A percentile compares a stretch with the other conserved stretches of the same genome.
Evolutionary conservation across 805 yeast genomes (phyloP).

Genomic region (Komagataella kurtzmanii): DNA sequence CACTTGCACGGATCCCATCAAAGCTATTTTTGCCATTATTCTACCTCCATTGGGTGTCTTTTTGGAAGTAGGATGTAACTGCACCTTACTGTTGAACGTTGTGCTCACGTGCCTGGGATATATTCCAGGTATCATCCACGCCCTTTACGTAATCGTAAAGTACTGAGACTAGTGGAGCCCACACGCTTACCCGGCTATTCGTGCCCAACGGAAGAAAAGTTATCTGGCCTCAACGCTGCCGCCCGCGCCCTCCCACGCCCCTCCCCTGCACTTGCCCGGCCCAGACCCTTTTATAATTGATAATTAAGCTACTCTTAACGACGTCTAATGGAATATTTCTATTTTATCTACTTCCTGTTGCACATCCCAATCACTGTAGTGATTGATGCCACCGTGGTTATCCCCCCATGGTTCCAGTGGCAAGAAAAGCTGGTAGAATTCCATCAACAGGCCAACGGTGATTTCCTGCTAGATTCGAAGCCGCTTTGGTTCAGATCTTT

Average conservation of each 20-base stretch:
- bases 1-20: constrained; percentile 34
- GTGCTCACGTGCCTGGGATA: constrained; percentile 60
- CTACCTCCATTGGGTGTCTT: constrained; percentile 49
- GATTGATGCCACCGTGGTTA: constrained; percentile 60
- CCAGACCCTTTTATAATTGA: neutral
- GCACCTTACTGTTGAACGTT: constrained; percentile 35
- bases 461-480: constrained; percentile 36
- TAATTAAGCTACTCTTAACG: neutral
- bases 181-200: neutral
- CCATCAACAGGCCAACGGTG: constrained; percentile 58
- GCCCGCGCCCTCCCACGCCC: neutral
- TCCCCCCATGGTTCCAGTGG: constrained; percentile 38
- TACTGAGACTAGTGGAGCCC: neutral
- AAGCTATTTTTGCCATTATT: constrained; percentile 29
- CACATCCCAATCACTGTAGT: constrained; percentile 69
- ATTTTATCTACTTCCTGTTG: constrained; percentile 16
- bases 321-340: neutral
- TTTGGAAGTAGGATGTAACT: constrained; percentile 33
- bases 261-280: neutral
- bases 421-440: constrained; percentile 38
- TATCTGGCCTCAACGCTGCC: neutral
- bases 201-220: neutral
- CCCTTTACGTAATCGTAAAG: constrained; percentile 25
- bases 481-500: constrained; percentile 68
- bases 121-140: constrained; percentile 63